Conservation (phyloP, 768 basidiomycete species). For the Rhodotorula taiwanensis region DNA sequence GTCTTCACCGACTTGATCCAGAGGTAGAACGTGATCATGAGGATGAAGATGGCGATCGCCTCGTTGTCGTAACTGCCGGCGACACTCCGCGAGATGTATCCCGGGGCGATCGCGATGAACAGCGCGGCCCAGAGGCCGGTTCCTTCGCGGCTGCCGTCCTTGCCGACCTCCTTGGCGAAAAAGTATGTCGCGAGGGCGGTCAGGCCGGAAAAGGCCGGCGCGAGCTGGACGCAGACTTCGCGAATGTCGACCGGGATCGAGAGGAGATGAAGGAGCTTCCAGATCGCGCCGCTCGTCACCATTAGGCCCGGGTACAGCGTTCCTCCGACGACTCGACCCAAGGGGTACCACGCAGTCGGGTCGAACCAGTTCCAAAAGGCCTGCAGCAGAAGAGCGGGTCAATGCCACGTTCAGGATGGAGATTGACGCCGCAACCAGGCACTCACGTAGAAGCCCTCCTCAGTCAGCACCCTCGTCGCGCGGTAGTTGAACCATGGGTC, state of each 20-base stretch:
- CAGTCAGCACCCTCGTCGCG: slow-evolving; percentile 80
- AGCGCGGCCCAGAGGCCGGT: slow-evolving; percentile 95
- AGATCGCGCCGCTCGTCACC: slow-evolving; percentile 96
- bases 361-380: slow-evolving; percentile 99
- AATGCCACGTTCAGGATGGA: too few species aligned
- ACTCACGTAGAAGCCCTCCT: slow-evolving; percentile 90
- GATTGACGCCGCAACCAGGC: too few species aligned
- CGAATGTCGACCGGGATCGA: slow-evolving; percentile 95
- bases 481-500: slow-evolving; percentile 94
- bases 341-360: slow-evolving; percentile 98
- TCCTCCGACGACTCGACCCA: slow-evolving; percentile 95
- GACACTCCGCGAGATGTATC: slow-evolving; percentile 97
- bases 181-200: slow-evolving; percentile 59
- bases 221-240: slow-evolving; percentile 91
- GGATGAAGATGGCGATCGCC: slow-evolving; percentile 98
- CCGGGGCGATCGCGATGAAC: slow-evolving; percentile 93
- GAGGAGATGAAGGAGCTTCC: slow-evolving; percentile 75
- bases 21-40: slow-evolving; percentile 96
- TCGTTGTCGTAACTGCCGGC: slow-evolving; percentile 99
- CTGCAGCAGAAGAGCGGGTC: slow-evolving; percentile 47
- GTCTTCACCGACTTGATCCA: slow-evolving; percentile 96
- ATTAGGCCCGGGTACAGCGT: slow-evolving; percentile 98
- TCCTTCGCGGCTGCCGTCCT: slow-evolving; percentile 56
- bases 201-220: slow-evolving; percentile 91
- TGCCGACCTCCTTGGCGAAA: slow-evolving; percentile 81